Evolutionary conservation across 2,329 filamentous ascomycete genomes (phyloP).

Genomic region (Alternaria metachromatica): DNA sequence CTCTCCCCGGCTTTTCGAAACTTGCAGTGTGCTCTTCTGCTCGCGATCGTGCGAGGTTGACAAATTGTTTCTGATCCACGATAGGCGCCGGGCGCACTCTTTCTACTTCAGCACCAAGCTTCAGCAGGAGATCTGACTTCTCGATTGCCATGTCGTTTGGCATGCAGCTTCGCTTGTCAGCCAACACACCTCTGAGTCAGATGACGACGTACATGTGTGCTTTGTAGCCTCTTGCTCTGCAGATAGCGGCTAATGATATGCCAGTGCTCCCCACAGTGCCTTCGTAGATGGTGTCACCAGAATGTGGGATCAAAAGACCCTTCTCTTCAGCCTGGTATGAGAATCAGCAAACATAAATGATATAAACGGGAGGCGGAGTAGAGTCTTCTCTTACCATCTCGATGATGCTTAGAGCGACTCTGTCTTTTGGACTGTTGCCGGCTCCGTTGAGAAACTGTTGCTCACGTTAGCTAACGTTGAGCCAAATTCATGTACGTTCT

Average conservation of each 20-base stretch:
- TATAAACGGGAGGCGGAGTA: not conserved
- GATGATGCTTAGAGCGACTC: conserved; percentile 92
- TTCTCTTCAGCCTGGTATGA: conserved; percentile 71
- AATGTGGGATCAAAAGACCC: conserved; percentile 76
- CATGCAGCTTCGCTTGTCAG: conserved; percentile 72
- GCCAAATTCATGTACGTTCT: not conserved
- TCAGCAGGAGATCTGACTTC: conserved; percentile 86
- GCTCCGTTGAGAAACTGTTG: conserved; percentile 85
- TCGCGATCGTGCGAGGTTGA: conserved; percentile 83
- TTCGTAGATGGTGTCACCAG: conserved; percentile 95
- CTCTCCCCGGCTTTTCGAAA: conserved; percentile 67
- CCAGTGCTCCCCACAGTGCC: conserved; percentile 96
- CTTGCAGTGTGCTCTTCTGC: conserved; percentile 74
- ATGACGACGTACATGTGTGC: conserved; percentile 74
- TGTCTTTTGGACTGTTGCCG: conserved; percentile 91
- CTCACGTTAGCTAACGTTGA: conserved; percentile 1
- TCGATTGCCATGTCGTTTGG: conserved; percentile 87
- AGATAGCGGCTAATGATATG: conserved; percentile 90
- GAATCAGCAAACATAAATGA: conserved; percentile 8
- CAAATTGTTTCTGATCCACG: conserved; percentile 90
- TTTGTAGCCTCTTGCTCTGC: conserved; percentile 84
- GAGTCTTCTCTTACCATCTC: conserved; percentile 54
- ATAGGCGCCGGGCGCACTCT: conserved; percentile 90
- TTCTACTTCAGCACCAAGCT: conserved; percentile 92
- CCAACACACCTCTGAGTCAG: not conserved